These are phyloP conservation scores for Vigna reflexopilosa DNA, from an alignment of 306 rosid species.

Conservation along the genomic window DNA sequence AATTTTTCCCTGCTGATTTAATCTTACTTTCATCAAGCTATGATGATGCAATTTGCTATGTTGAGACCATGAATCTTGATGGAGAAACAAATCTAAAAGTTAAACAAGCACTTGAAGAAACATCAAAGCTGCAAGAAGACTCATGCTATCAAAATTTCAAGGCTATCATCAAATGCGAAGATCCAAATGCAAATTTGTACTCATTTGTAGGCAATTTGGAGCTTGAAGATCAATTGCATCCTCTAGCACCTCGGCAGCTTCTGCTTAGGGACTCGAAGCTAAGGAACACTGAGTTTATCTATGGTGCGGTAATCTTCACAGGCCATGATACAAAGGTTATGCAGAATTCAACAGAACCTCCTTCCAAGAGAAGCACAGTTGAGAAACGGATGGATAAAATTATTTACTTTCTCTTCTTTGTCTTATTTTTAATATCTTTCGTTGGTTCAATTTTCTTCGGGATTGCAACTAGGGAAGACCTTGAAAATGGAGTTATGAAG, in stretches of 20 bases:
- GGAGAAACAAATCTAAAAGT: constrained; percentile 93
- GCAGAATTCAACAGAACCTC: constrained; percentile 89
- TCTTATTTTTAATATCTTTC: constrained; percentile 65
- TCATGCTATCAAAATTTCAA: constrained; percentile 63
- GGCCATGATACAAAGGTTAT: constrained; percentile 93
- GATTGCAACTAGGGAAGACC: constrained; percentile 65
- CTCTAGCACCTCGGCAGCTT: constrained; percentile 90
- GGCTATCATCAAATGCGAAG: constrained; percentile 87
- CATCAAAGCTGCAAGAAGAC: constrained; percentile 73
- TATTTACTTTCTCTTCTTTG: constrained; percentile 69
- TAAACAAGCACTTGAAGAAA: constrained; percentile 72
- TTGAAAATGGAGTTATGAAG: constrained; percentile 61
- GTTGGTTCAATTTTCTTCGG: constrained; percentile 77
- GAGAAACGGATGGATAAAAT: constrained; percentile 90
- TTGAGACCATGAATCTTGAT: constrained; percentile 90
- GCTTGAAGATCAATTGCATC: constrained; percentile 62
- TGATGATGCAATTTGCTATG: constrained; percentile 89
- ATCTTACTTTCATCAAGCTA: constrained; percentile 82
- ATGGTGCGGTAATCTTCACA: constrained; percentile 82
- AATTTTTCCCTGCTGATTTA: constrained; percentile 94
- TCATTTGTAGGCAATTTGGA: constrained; percentile 74
- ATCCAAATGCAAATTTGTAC: constrained; percentile 90
- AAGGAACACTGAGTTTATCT: constrained; percentile 80
- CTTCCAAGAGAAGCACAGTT: constrained; percentile 91
- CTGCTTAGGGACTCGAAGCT: constrained; percentile 93